Evolutionary conservation across 23 red algal genomes (phyloP), one percentile per base, ranked within the genome.

Genomic region (Rhodosorus marinus): DNA sequence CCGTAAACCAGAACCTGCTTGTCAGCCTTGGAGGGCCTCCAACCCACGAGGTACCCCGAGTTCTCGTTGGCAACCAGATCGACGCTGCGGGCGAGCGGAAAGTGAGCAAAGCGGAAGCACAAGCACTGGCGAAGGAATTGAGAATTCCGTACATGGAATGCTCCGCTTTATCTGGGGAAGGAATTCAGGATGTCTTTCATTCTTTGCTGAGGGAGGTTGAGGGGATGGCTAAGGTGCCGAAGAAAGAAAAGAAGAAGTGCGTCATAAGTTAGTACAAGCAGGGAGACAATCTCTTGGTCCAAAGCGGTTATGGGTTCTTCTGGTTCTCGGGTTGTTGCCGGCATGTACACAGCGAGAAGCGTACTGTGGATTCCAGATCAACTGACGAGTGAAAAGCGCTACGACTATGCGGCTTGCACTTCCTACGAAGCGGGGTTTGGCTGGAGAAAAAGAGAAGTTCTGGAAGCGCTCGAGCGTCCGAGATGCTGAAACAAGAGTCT

Each of bases 61-160:
- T 94, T 11, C 62, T 94, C n/a, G 76, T 94, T 14, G 87, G 87
- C 20, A 94, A 84, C 55, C 73, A 83, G 48, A 53, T 78, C 24
- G 87, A 94, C 62, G 23, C 51, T 7, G 26, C 35, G 6, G 35
- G 75, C 7, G 21, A 72, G n/a, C 71, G 87, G 43, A 59, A 55
- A 26, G 87, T 94, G 2, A 46, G 28, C 26, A 31, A 20, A 1
- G 62, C 54, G 42, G 33, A 49, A 8, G 87, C 60, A 1, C 43
- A 72, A 20, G 9, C 59, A 1, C 48, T 62, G 29, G 76, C 87
- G 22, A 49, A 52, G 49, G 47, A 77, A 4, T 32, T 73, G 20
- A 62, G 35, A 49, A 69, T 66, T 30, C 67, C 87, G 0, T 94
- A 75, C 51, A 49, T 75, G 17, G 87, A 94, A 36, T 80, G 77